Evolutionary conservation across 1,284 basidiomycete species (phyloP), one percentile per base, ranked within the genome.

Genomic region (Flammula alnicola): DNA sequence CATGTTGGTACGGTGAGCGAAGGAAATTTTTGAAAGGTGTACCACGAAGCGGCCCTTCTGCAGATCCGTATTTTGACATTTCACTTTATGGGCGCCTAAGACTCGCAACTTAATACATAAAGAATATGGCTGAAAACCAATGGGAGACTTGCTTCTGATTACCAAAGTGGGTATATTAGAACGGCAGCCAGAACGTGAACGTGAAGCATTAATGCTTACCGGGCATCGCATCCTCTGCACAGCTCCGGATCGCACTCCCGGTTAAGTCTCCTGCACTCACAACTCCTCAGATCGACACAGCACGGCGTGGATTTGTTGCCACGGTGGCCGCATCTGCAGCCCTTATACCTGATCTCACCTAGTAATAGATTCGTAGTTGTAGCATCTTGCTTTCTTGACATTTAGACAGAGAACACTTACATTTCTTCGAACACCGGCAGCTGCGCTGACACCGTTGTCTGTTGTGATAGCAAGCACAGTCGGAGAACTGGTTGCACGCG

Each of bases 231-330:
- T 9, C 58, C 58, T 1, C 46, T 19, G 49, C 79, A 81, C 1
- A 77, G 20, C 25, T 76, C 74, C 1, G 78, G 77, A 49, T 80
- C 79, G 54, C 81, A 83, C 53, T 82, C 80, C 14, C 78, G 64
- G 3, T 61, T 57, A 1, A 66, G 58, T 0, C 41, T 43, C n/a
- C 58, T 57, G 44, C 62, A 80, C 74, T 14, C 63, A 63, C 56
- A 80, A 73, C 20, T 46, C 42, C 11, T 2, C 3, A 16, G 14
- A 3, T 56, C 46, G 1, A 55, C 19, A 32, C 40, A 52, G 67
- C 73, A 22, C 27, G 40, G 11, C 31, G 41, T 46, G 10, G 6
- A 17, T 19, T 40, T 29, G 11, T 19, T 19, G 5, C 32, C n/a
- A n/a, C n/a, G n/a, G n/a, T n/a, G 38, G 9, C 16, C 47, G 57